Conservation (phyloP, 495 filamentous ascomycete species). For the Daldinia loculata region DNA sequence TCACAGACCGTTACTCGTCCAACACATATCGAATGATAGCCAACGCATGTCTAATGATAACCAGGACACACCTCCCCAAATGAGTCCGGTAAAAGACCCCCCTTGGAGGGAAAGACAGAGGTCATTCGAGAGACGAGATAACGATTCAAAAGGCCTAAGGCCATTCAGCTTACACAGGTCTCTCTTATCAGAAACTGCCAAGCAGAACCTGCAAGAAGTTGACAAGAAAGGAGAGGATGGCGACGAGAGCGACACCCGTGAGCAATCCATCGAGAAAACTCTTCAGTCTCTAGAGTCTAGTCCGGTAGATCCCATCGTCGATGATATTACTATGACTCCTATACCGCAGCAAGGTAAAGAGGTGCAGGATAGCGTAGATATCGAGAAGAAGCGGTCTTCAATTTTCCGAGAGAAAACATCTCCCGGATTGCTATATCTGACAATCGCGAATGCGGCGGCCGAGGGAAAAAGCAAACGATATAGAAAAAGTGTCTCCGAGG, state of each 20-base stretch:
- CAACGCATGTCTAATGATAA: background rate
- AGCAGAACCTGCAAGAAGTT: conserved; percentile 9
- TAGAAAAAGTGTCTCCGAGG: conserved; percentile 28
- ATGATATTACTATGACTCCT: background rate
- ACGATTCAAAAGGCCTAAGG: conserved; percentile 18
- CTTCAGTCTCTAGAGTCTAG: conserved; percentile 19
- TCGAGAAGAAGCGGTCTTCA: conserved; percentile 24
- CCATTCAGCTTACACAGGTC: conserved; percentile 28
- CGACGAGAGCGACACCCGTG: background rate
- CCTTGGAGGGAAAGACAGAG: conserved; percentile 29
- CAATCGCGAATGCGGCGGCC: conserved; percentile 25
- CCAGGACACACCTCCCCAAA: background rate
- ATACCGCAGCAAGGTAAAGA: background rate
- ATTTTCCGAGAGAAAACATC: conserved; percentile 29
- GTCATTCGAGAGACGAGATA: conserved; percentile 28
- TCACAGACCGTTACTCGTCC: conserved; percentile 2
- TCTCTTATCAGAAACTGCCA: conserved; percentile 16
- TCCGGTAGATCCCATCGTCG: conserved; percentile 6
- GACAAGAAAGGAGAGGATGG: background rate
- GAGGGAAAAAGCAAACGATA: conserved; percentile 20
- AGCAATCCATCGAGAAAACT: background rate
- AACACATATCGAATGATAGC: conserved; percentile 1
- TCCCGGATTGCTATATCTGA: conserved; percentile 35
- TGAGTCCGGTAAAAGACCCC: conserved; percentile 3
- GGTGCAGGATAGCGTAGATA: background rate